Evolutionary conservation across 2,329 filamentous ascomycete species (phyloP).

Genomic region (Camptophora hylomeconis): DNA sequence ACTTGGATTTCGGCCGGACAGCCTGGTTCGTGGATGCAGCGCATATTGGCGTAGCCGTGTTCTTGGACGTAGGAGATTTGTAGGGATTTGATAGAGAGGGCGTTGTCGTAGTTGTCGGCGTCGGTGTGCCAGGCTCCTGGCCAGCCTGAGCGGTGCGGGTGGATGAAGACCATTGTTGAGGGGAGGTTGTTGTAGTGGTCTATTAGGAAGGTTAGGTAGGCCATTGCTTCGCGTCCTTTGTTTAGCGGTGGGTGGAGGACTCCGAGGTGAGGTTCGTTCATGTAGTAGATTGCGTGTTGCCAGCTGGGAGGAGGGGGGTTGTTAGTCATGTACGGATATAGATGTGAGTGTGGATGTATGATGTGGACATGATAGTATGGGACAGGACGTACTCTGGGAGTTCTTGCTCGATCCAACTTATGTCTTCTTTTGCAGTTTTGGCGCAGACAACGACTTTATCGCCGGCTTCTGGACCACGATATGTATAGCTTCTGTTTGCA

Average conservation of each 20-base stretch:
- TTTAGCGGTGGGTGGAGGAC: slow-evolving; percentile 36
- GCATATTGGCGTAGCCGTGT: slow-evolving; percentile 27
- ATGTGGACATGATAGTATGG: not conserved
- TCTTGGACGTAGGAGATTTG: slow-evolving; percentile 24
- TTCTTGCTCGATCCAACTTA: slow-evolving; percentile 1
- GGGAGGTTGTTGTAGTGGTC: slow-evolving; percentile 48
- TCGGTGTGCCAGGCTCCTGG: slow-evolving; percentile 45
- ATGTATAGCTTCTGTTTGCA: too few relatives aligned
- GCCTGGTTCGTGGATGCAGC: slow-evolving; percentile 24
- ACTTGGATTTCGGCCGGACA: slow-evolving; percentile 28
- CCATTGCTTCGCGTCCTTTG: slow-evolving; percentile 51
- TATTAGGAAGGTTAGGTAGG: slow-evolving; percentile 49
- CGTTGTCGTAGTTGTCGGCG: slow-evolving; percentile 24
- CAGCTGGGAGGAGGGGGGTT: slow-evolving; percentile 4
- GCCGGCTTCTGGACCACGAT: too few relatives aligned
- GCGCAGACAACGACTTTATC: slow-evolving; percentile 4
- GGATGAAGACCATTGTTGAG: slow-evolving; percentile 48
- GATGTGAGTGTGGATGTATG: not conserved
- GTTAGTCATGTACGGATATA: not conserved
- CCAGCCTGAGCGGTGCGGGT: slow-evolving; percentile 40
- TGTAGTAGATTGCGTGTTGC: slow-evolving; percentile 18
- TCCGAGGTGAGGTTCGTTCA: slow-evolving; percentile 14
- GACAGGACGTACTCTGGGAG: slow-evolving; percentile 1
- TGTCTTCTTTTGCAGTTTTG: slow-evolving; percentile 2
- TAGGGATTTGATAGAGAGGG: slow-evolving; percentile 20